A percentile compares a stretch with the other conserved stretches of the same genome.
Evolutionary conservation across 768 basidiomycete species (phyloP).

Genomic region (Solioccasus polychromus): DNA sequence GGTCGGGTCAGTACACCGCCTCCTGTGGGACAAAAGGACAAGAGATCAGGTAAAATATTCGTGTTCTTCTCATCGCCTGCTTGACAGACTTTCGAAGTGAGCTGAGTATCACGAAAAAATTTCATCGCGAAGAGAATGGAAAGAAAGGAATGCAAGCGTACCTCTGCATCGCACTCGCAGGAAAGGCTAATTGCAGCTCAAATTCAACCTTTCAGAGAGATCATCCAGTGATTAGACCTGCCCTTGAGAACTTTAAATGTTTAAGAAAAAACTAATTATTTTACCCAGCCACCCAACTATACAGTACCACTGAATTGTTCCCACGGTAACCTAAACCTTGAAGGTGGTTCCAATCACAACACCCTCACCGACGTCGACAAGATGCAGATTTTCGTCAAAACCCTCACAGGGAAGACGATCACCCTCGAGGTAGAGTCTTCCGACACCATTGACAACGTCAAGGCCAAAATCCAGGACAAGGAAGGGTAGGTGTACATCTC

Average conservation of each 20-base stretch:
- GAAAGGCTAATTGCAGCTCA: neutral
- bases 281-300: slow-evolving; percentile 30
- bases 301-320: slow-evolving; percentile 25
- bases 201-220: neutral
- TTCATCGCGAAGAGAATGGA: slow-evolving; percentile 25
- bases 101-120: slow-evolving; percentile 50
- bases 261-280: no score
- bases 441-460: slow-evolving; percentile 29
- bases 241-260: no score
- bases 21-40: slow-evolving; percentile 1
- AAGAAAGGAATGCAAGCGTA: slow-evolving; percentile 1
- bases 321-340: slow-evolving; percentile 12
- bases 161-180: neutral
- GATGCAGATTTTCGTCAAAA: slow-evolving; percentile 82
- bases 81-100: slow-evolving; percentile 57
- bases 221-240: slow-evolving; percentile 5
- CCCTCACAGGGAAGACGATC: slow-evolving; percentile 60
- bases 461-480: slow-evolving; percentile 54
- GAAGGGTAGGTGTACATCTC: slow-evolving; percentile 48
- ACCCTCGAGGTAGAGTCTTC: slow-evolving; percentile 31
- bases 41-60: slow-evolving; percentile 38
- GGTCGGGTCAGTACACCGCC: slow-evolving; percentile 1
- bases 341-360: neutral
- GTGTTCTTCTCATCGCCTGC: slow-evolving; percentile 53
- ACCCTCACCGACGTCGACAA: slow-evolving; percentile 13